Conservation (phyloP, 1,284 basidiomycete genomes). For the Marasmius oreades region DNA sequence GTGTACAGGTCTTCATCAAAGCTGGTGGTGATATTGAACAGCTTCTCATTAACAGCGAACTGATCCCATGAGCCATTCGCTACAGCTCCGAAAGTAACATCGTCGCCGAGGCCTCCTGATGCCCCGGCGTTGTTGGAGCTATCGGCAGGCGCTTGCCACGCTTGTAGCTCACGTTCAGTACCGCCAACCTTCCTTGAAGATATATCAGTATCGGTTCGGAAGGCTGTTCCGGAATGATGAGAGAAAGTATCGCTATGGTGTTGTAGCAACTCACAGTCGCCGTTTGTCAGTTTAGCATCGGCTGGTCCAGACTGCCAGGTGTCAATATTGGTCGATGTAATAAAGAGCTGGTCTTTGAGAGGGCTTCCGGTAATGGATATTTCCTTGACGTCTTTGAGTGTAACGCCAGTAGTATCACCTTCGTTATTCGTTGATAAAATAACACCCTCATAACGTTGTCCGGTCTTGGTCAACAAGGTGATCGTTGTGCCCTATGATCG, state of each 20-base stretch:
- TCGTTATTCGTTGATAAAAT: conserved; percentile 58
- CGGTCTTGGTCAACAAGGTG: conserved; percentile 65
- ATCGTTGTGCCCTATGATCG: conserved; percentile 63
- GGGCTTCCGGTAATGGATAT: conserved; percentile 58
- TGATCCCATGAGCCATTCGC: conserved; percentile 82
- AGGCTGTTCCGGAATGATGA: conserved; percentile 44
- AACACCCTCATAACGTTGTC: conserved; percentile 67
- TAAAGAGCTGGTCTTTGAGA: conserved; percentile 64
- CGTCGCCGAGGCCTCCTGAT: conserved; percentile 41
- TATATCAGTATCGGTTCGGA: conserved; percentile 90
- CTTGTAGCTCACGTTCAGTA: conserved; percentile 80
- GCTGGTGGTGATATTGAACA: conserved; percentile 89
- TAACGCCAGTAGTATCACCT: conserved; percentile 66
- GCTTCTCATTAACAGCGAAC: conserved; percentile 90
- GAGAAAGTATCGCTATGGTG: conserved; percentile 7
- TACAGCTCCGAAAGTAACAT: conserved; percentile 64
- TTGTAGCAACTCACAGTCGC: conserved; percentile 50
- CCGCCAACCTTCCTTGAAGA: conserved; percentile 49
- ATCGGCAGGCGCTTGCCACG: conserved; percentile 59
- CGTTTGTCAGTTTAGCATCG: conserved; percentile 61
- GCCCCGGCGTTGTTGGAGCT: conserved; percentile 17
- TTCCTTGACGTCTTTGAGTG: conserved; percentile 73
- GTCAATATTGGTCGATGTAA: conserved; percentile 69
- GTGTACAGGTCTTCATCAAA: conserved; percentile 97
- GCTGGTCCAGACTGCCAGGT: conserved; percentile 71